A percentile compares a stretch with the other conserved stretches of the same genome.
Evolutionary conservation across 148 eudicot species (phyloP).

Genomic region (Chenopodium berlandieri): DNA sequence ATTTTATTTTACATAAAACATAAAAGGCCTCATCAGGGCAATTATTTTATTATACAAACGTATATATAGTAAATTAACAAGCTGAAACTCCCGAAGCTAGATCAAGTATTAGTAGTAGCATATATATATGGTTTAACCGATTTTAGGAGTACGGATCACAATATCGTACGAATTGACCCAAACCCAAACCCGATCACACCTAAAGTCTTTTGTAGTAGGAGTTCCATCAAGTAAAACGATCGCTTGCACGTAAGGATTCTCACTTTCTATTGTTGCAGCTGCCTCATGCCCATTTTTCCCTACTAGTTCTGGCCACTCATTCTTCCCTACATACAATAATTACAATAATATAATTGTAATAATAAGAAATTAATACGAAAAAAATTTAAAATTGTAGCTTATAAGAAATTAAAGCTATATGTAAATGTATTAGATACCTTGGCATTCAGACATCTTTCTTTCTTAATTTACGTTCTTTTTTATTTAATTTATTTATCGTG

Average conservation of each 20-base stretch:
- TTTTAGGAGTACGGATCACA: slow-evolving; percentile 27
- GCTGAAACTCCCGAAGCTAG: too few species aligned
- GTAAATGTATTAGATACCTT: background rate
- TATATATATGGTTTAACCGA: slow-evolving; percentile 23
- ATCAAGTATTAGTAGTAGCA: too few species aligned
- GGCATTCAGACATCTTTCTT: background rate
- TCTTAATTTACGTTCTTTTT: background rate
- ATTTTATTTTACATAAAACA: too few species aligned
- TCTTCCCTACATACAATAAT: slow-evolving; percentile 28
- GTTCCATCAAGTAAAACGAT: slow-evolving; percentile 30
- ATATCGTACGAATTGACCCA: slow-evolving; percentile 20
- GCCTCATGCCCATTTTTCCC: slow-evolving; percentile 31
- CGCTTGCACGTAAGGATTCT: slow-evolving; percentile 30
- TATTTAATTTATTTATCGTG: too few species aligned
- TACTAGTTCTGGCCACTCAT: slow-evolving; percentile 43
- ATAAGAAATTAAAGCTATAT: too few species aligned
- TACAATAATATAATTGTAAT: too few species aligned
- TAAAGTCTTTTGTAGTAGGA: slow-evolving; percentile 20
- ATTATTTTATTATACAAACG: too few species aligned
- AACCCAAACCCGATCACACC: slow-evolving; percentile 49
- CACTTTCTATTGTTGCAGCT: slow-evolving; percentile 22
- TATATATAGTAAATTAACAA: too few species aligned
- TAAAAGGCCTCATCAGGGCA: too few species aligned
- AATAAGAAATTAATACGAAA: too few species aligned
- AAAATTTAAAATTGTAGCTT: background rate